Evolutionary conservation across 345 rosid species (phyloP), one percentile per base, ranked within the genome.

Genomic region (Populus nigra): DNA sequence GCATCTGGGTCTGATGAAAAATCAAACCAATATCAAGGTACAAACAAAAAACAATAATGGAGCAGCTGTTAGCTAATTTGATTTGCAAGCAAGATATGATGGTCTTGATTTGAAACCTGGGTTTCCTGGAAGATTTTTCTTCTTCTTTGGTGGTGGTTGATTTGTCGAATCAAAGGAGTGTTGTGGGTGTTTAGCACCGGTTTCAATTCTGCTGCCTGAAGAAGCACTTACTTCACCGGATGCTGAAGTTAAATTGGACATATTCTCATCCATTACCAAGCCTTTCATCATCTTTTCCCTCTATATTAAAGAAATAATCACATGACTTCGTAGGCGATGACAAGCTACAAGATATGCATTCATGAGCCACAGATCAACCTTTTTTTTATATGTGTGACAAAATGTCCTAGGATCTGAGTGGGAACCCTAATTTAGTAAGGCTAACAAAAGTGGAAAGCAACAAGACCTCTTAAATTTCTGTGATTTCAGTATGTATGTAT

Each of bases 201-300:
- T 49, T 79, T 83, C 87, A 74, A 83, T 83, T 84, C 89, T 85
- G 73, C 85, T 75, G 31, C 86, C 88, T 18, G 91, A 81, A 81
- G 93, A 87, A 76, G 86, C 91, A 87, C 90, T 86, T 71, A 87
- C 84, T 81, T 91, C 93, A 65, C 93, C 90, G 72, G 92, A 88
- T 74, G 94, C 88, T 75, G 89, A 88, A 81, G 91, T 90, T 77
- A 93, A 83, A 86, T 89, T 90, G 16, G 97, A 89, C 84, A 90
- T 79, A 65, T 84, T 88, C 75, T 91, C 92, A 65, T 88, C 91
- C 83, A 74, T 73, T 72, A 76, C 68, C 77, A 74, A 62, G 68
- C 83, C 78, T 79, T 76, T 83, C 81, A 81, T 78, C 84, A 78
- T 84, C 81, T 77, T 47, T 47, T 72, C 65, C 31, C 45, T 41